These are phyloP conservation scores for Neurospora pannonica DNA, from an alignment of 495 filamentous ascomycete genomes.

Conservation along the genomic window DNA sequence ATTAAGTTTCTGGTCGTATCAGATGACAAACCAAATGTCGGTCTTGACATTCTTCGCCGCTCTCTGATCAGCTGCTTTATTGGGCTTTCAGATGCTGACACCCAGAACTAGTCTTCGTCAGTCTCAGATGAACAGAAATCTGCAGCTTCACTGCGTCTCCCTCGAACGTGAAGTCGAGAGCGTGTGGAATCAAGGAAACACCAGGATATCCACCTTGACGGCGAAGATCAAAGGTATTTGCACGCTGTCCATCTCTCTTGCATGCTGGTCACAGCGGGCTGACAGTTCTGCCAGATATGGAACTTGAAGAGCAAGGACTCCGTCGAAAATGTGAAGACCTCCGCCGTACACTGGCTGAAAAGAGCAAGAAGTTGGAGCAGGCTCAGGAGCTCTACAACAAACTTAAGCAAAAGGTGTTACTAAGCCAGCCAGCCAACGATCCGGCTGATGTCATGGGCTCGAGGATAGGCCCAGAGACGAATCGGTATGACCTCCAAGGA, in stretches of 20 bases:
- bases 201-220: slow-evolving; percentile 60
- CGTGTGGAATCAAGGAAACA: slow-evolving; percentile 70
- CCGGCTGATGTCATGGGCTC: slow-evolving; percentile 59
- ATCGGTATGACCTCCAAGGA: not conserved
- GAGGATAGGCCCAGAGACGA: slow-evolving; percentile 29
- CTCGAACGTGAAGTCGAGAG: slow-evolving; percentile 70
- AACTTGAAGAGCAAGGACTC: slow-evolving; percentile 55
- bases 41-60: slow-evolving; percentile 5
- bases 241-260: not conserved
- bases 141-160: slow-evolving; percentile 1
- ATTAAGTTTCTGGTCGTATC: slow-evolving; percentile 83
- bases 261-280: not conserved
- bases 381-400: slow-evolving; percentile 78
- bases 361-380: slow-evolving; percentile 64
- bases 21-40: slow-evolving; percentile 84
- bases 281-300: slow-evolving; percentile 42
- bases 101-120: slow-evolving; percentile 59
- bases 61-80: not conserved
- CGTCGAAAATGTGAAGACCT: slow-evolving; percentile 71
- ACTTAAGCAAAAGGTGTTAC: slow-evolving; percentile 65
- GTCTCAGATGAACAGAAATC: slow-evolving; percentile 8
- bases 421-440: slow-evolving; percentile 58
- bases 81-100: slow-evolving; percentile 2
- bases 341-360: slow-evolving; percentile 57
- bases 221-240: slow-evolving; percentile 35